A percentile compares a stretch with the other conserved stretches of the same genome.
These are phyloP conservation scores for Picea glauca DNA, from an alignment of 75 land plant genomes.

Conservation along the genomic window DNA sequence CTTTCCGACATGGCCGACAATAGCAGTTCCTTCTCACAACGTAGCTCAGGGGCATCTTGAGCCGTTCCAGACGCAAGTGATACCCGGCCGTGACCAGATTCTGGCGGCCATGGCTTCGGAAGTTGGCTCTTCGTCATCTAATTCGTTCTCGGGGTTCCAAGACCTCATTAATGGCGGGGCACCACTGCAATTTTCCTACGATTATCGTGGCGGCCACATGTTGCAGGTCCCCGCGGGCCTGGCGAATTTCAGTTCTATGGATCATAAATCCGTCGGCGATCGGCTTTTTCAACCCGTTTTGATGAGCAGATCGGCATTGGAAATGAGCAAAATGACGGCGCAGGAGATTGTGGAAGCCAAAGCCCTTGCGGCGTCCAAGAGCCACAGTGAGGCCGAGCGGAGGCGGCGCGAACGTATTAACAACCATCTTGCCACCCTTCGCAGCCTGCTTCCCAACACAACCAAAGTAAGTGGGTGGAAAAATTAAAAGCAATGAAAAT, in stretches of 20 bases:
- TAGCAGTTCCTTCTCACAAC: too few species aligned
- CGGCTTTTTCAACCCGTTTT: neutral
- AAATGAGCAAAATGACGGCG: constrained; percentile 17
- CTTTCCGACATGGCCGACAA: too few species aligned
- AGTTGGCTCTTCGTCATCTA: neutral
- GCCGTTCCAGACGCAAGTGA: too few species aligned
- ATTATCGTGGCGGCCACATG: neutral
- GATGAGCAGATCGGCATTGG: neutral
- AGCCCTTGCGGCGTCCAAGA: constrained; percentile 31
- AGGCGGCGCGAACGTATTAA: constrained; percentile 28
- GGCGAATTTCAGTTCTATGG: neutral
- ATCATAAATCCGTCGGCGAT: neutral
- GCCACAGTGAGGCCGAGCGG: constrained; percentile 34
- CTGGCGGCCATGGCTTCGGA: neutral
- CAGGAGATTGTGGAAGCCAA: constrained; percentile 30
- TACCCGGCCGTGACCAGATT: too few species aligned
- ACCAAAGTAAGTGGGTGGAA: constrained; percentile 25
- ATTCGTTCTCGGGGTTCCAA: neutral
- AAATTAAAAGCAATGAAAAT: neutral
- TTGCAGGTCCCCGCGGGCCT: neutral
- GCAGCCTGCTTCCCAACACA: constrained; percentile 39
- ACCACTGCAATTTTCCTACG: neutral
- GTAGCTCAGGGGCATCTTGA: too few species aligned
- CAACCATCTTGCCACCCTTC: constrained; percentile 22
- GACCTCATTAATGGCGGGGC: neutral